Evolutionary conservation across 2,329 filamentous ascomycete genomes (phyloP).

Genomic region (Diaporthe citrichinensis): DNA sequence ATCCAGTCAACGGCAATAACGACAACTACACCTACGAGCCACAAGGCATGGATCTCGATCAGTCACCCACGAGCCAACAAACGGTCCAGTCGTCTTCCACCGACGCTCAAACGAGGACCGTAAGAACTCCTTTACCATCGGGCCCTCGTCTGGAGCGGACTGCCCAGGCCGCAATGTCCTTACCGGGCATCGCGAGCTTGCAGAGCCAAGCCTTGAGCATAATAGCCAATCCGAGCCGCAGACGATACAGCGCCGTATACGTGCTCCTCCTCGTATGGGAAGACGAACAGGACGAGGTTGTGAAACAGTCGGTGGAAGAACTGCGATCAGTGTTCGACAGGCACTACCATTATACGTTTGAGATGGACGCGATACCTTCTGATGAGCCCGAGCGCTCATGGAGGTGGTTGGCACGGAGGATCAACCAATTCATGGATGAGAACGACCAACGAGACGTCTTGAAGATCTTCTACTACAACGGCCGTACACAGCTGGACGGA

Average conservation of each 20-base stretch:
- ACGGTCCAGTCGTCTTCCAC: conserved; percentile 50
- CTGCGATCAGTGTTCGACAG: conserved; percentile 65
- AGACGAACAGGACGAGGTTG: conserved; percentile 63
- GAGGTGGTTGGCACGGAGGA: conserved; percentile 66
- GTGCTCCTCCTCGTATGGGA: conserved; percentile 70
- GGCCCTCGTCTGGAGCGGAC: conserved; percentile 69
- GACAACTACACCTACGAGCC: conserved; percentile 59
- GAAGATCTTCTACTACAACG: conserved; percentile 72
- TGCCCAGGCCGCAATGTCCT: conserved; percentile 51
- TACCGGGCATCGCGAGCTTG: conserved; percentile 67
- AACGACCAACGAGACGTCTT: conserved; percentile 68
- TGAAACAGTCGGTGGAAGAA: conserved; percentile 60
- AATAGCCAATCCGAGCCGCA: conserved; percentile 63
- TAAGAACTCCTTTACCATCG: conserved; percentile 70
- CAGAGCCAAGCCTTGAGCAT: conserved; percentile 65
- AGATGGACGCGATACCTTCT: conserved; percentile 64
- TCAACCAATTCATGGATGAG: conserved; percentile 67
- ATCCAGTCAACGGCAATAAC: conserved; percentile 43
- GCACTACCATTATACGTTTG: conserved; percentile 65
- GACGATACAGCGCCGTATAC: conserved; percentile 67
- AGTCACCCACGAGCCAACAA: conserved; percentile 53
- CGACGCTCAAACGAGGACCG: conserved; percentile 62
- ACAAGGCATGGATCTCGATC: conserved; percentile 71
- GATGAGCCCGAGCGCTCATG: conserved; percentile 64
- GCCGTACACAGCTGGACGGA: conserved; percentile 67